Base-by-base conservation (phyloP, 352 stramenopile genomes). In the Globisporangium camurandrum region DNA sequence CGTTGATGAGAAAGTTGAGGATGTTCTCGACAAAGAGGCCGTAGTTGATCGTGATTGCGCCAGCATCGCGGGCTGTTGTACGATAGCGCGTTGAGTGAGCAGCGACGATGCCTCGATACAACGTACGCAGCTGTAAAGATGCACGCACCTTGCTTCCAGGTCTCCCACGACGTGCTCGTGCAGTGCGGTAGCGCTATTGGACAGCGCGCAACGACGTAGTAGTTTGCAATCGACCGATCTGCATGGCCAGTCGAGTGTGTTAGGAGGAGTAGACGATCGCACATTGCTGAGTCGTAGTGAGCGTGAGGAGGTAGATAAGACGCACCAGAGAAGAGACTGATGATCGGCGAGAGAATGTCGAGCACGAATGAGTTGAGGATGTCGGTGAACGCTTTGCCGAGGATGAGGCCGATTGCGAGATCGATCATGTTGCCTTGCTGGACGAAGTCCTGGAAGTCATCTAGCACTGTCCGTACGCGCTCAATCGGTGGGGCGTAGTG, bases 371-470 rank as follows among this genome's bases (percentile, higher is more conserved):
- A 87, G 58, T 82, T 77, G 54, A 87, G 65, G 46, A 87, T 84
- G n/a, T 64, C 57, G 11, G 70, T 76, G 61, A 87, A 85, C 36
- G 66, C 72, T 46, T 76, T 67, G 41, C 75, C 75, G 12, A 87
- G 62, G 53, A 87, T 85, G 24, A 87, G 61, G 48, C 75, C 75
- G 33, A 87, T 61, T 22, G 75, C 75, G 49, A 87, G 64, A 57
- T 85, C 72, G 64, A 87, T 64, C 68, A 85, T 84, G 54, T 82
- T 84, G 34, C 75, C 75, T 55, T 87, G 75, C 59, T 82, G 68
- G 53, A 87, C 79, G 36, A 87, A 87, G 37, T 84, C 69, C 42
- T 84, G 67, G 56, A 87, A 87, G 59, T 87, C 75, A 28, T 64
- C 65, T 9, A 75, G 39, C 23, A 70, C 65, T 16, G 49, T 39